Percentiles rank a stretch among this genome's conserved stretches.
Evolutionary conservation across 2,329 filamentous ascomycete species (phyloP).

Genomic region (Ophiostoma perfectum): DNA sequence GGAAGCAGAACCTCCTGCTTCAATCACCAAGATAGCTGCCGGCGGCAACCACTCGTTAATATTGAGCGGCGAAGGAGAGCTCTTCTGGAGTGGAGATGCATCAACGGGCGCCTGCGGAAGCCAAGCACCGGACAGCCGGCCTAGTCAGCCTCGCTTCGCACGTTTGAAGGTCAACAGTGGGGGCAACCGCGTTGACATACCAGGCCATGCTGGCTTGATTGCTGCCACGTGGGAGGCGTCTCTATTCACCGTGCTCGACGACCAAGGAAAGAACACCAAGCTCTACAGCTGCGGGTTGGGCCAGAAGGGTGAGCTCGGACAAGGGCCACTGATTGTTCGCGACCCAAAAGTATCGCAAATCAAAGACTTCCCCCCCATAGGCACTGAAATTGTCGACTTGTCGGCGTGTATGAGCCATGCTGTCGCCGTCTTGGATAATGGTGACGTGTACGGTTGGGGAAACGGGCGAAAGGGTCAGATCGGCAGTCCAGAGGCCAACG

Average conservation of each 20-base stretch:
- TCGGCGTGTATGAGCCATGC: slow-evolving; percentile 73
- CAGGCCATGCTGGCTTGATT: slow-evolving; percentile 39
- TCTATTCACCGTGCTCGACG: slow-evolving; percentile 51
- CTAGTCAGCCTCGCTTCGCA: slow-evolving; percentile 28
- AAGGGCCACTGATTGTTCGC: slow-evolving; percentile 49
- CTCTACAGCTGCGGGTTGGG: slow-evolving; percentile 63
- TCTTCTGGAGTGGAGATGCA: slow-evolving; percentile 62
- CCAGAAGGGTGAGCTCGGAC: slow-evolving; percentile 66
- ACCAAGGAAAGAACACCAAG: slow-evolving; percentile 38
- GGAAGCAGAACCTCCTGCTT: slow-evolving; percentile 30
- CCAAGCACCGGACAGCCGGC: slow-evolving; percentile 27
- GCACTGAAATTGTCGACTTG: slow-evolving; percentile 56
- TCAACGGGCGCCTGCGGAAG: slow-evolving; percentile 51
- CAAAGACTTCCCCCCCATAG: slow-evolving; percentile 58
- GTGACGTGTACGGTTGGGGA: slow-evolving; percentile 83
- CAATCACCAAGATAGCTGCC: slow-evolving; percentile 43
- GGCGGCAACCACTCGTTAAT: slow-evolving; percentile 87
- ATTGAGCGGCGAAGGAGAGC: slow-evolving; percentile 51
- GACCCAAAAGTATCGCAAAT: slow-evolving; percentile 47
- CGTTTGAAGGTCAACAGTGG: slow-evolving; percentile 40
- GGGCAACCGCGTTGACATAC: slow-evolving; percentile 30
- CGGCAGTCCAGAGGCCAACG: slow-evolving; percentile 51
- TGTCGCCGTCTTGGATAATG: slow-evolving; percentile 66
- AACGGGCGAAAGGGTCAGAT: slow-evolving; percentile 80
- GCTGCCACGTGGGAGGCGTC: slow-evolving; percentile 77